Base-by-base conservation (phyloP, 2,329 filamentous ascomycete species). In the Alternaria consortialis region DNA sequence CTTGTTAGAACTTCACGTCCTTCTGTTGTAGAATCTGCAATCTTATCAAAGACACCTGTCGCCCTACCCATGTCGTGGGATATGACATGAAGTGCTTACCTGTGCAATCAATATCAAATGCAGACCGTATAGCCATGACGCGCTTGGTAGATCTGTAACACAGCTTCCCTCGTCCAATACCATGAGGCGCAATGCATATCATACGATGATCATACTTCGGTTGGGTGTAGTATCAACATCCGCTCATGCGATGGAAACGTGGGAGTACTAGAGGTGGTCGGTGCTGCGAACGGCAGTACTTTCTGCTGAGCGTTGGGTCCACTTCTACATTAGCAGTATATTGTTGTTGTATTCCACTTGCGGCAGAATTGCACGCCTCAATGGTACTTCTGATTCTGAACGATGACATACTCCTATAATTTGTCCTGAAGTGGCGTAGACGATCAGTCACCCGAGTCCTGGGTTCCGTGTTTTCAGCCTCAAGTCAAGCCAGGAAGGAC, bases 61-160 rank as follows among this genome's bases (percentile, higher is more conserved):
- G 15, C 43, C 5, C 4, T 54, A 58, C 20, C 20, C 20, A 20
- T 2, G 20, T 20, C 2, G 47, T 48, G 36, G 61, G 53, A 58
- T 53, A 59, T 37, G 46, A 63, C 50, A 52, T 27, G 31, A 46
- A 46, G 52, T 62, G 27, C 56, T 43, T 51, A 40, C 37, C 54
- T 65, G 36, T 36, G 25, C 57, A 56, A 56, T 67, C 66, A 67
- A 71, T 68, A 67, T 60, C 51, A 20, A 42, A 36, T 23, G 13
- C 5, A 12, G 12, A 5, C 1, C 20, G 2, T 3, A 27, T 37
- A 27, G 32, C 20, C 20, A 9, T 20, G 1, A 36, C 4, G 32
- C 46, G 46, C 46, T 37, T 37, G 20, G 17, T 27, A 7, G 1
- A 32, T 37, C 44, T 50, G 63, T 62, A 58, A 40, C 58, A 63